A percentile compares a stretch with the other conserved stretches of the same genome.
Evolutionary conservation across 1,284 basidiomycete genomes (phyloP).

Genomic region (Trichosporon ovoides): DNA sequence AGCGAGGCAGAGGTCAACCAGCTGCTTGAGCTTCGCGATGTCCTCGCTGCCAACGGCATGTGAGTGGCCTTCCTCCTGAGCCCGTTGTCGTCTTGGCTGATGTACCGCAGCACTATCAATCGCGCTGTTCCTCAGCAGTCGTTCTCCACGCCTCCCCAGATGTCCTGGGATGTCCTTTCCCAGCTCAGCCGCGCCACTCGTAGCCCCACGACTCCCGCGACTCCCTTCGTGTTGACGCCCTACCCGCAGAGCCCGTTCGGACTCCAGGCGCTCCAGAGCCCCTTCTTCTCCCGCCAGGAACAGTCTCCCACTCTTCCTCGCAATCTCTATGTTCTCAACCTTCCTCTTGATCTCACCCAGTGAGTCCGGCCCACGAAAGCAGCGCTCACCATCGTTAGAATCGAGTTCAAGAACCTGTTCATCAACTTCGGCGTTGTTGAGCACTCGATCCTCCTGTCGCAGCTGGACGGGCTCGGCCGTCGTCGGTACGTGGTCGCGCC

Average conservation of each 20-base stretch:
- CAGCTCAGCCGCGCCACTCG: slow-evolving; percentile 7
- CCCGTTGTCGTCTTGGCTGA: slow-evolving; percentile 5
- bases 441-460: slow-evolving; percentile 41
- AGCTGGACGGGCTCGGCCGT: slow-evolving; percentile 42
- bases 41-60: slow-evolving; percentile 33
- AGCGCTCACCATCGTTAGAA: slow-evolving; percentile 20
- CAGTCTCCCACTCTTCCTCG: slow-evolving; percentile 27
- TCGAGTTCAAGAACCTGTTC: slow-evolving; percentile 39
- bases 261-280: slow-evolving; percentile 1
- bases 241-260: slow-evolving; percentile 7
- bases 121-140: slow-evolving; percentile 5
- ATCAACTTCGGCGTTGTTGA: slow-evolving; percentile 34
- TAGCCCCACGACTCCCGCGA: slow-evolving; percentile 8
- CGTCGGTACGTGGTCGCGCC: slow-evolving; percentile 19
- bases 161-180: slow-evolving; percentile 15
- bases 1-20: slow-evolving; percentile 29
- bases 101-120: slow-evolving; percentile 13
- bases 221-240: slow-evolving; percentile 7
- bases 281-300: neutral
- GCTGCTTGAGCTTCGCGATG: slow-evolving; percentile 30
- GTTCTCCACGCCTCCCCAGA: slow-evolving; percentile 10
- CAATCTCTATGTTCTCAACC: slow-evolving; percentile 42
- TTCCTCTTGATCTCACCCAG: slow-evolving; percentile 43
- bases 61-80: slow-evolving; percentile 18
- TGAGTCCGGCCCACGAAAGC: slow-evolving; percentile 11